phyloP scores from a whole-genome alignment of 2,329 filamentous ascomycete species.

The Neofusicoccum kwambonambiense region DNA sequence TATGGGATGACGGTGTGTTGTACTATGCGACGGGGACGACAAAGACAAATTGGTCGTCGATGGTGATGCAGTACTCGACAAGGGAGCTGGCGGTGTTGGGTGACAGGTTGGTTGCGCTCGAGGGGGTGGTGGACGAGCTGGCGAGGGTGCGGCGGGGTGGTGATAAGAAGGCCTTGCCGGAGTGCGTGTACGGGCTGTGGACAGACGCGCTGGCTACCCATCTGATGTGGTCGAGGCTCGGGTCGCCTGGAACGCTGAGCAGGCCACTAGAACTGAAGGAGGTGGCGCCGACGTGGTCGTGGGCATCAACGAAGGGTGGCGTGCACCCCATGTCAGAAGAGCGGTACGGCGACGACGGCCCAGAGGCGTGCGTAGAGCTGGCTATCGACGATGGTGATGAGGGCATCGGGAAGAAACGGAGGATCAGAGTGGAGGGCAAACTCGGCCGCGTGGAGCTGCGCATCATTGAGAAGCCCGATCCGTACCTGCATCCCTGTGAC shows the following conservation, averaged over 20 bases:
- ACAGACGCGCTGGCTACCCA: background rate
- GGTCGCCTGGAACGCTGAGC: background rate
- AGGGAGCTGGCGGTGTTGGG: background rate
- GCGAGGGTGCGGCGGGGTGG: background rate
- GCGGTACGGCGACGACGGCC: background rate
- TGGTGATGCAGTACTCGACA: background rate
- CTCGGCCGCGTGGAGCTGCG: background rate
- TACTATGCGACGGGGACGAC: background rate
- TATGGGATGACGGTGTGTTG: background rate
- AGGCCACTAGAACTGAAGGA: background rate
- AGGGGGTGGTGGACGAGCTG: background rate
- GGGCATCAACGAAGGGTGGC: background rate
- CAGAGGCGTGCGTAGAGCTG: background rate
- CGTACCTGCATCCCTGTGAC: background rate
- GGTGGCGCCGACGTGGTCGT: background rate
- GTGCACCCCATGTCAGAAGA: background rate
- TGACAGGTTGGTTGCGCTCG: background rate
- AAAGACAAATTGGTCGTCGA: background rate
- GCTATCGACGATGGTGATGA: background rate
- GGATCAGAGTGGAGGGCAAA: background rate
- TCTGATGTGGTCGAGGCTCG: background rate
- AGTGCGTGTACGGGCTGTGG: background rate
- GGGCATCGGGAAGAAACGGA: background rate
- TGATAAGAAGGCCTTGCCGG: background rate
- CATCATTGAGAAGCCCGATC: background rate